phyloP scores from a whole-genome alignment of 495 filamentous ascomycete species.

The Aspergillus avenaceus region DNA sequence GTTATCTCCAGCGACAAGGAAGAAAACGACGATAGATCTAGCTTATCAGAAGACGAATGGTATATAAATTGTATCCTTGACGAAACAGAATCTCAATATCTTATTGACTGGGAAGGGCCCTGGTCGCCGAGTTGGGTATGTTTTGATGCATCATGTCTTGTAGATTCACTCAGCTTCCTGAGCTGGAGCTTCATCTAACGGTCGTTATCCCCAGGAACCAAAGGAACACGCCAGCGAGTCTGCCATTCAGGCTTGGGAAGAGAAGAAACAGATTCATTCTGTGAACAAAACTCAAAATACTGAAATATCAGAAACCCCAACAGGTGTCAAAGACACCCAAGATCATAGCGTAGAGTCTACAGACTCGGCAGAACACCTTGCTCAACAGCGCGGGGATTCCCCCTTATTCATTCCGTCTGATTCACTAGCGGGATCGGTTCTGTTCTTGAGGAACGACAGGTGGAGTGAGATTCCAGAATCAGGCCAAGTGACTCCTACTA shows the following conservation, averaged over 20 bases:
- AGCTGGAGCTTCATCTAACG: background rate
- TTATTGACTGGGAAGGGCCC: conserved; percentile 39
- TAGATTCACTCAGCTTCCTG: background rate
- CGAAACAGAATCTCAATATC: conserved; percentile 35
- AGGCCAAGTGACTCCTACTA: background rate
- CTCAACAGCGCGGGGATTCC: conserved; percentile 4
- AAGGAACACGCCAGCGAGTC: conserved; percentile 34
- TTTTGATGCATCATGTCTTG: conserved; percentile 1
- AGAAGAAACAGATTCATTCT: conserved; percentile 6
- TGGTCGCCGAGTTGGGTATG: conserved; percentile 41
- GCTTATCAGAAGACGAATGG: conserved; percentile 23
- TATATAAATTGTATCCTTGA: conserved; percentile 37
- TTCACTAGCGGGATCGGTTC: conserved; percentile 4
- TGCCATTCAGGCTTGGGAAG: conserved; percentile 32
- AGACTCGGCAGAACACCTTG: background rate
- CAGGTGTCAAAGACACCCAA: background rate
- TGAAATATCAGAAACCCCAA: conserved; percentile 2
- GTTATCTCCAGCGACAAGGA: conserved; percentile 16
- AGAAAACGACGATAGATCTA: conserved; percentile 7
- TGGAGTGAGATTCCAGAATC: background rate
- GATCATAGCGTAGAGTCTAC: conserved; percentile 1
- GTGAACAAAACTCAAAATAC: background rate
- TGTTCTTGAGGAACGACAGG: background rate
- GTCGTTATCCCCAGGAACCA: conserved; percentile 27
- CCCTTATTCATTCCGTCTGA: conserved; percentile 18